These are phyloP conservation scores for Kernera saxatilis DNA, from an alignment of 345 rosid species.

Conservation along the genomic window DNA sequence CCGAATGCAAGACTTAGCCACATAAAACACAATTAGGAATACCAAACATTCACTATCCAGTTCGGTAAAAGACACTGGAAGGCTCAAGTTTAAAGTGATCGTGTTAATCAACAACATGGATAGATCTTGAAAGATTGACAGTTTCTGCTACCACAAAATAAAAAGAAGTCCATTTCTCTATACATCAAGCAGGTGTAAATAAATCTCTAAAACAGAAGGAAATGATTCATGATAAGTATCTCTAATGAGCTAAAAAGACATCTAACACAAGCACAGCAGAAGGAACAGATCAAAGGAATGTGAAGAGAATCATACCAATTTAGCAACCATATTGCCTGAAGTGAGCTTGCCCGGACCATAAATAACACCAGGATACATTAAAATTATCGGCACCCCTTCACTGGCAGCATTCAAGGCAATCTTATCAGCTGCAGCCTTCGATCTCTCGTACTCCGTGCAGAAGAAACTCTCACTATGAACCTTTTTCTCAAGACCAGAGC, in stretches of 20 bases:
- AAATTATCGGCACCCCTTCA: conserved; percentile 66
- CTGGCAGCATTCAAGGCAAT: conserved; percentile 59
- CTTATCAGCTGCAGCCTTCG: conserved; percentile 71
- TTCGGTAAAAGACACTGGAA: neutral
- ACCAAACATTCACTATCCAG: neutral
- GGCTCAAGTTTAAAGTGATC: neutral
- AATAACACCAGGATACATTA: conserved; percentile 79
- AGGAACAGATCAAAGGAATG: neutral
- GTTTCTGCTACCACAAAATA: neutral
- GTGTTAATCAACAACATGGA: neutral
- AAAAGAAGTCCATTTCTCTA: neutral
- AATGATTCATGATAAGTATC: neutral
- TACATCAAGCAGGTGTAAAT: neutral
- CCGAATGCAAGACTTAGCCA: neutral
- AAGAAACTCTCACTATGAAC: conserved; percentile 57
- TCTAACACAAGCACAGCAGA: neutral
- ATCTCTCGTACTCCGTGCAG: conserved; percentile 85
- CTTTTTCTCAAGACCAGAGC: conserved; percentile 30
- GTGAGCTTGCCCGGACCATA: conserved; percentile 87
- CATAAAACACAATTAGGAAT: neutral
- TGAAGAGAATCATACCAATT: conserved; percentile 46
- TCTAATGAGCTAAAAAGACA: neutral
- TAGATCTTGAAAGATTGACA: neutral
- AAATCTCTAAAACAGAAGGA: too few species aligned
- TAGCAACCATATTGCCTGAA: conserved; percentile 65